Base-by-base conservation (phyloP, 495 filamentous ascomycete genomes). In the Letharia columbiana region DNA sequence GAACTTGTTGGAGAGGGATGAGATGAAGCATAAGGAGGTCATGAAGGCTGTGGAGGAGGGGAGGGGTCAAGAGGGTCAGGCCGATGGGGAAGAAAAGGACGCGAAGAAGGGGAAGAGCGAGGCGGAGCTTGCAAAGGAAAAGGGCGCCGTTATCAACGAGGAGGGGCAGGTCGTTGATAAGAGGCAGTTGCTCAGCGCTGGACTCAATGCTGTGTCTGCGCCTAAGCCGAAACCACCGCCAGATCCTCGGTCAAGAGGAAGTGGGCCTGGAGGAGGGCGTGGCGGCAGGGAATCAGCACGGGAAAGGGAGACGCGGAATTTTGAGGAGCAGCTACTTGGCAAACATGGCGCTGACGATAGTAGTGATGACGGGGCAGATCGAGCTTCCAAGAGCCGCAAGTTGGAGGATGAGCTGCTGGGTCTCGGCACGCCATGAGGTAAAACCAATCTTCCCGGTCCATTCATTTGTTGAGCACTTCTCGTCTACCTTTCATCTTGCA, bases 91-190 rank as follows among this genome's bases (percentile, higher is more conserved):
- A 10, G 73, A 63, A 5, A 71, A 72, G 20, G 74, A 72, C 40
- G 73, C 78, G 4, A 75, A 77, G 67, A 78, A 83, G 64, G 82
- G 82, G 59, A 90, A 91, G 77, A 83, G 83, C 2, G 90, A 88
- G 57, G 85, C 83, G 13, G 86, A 96, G 52, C 68, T 88, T 35
- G 90, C 90, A 4, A 82, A 80, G 58, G 88, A 96, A 69, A 76
- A 74, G 61, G 92, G 89, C 3, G 86, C 85, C 8, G 79, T 81
- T 18, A 83, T 96, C 66, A 98, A 97, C 71, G 94, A 98, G 68
- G 94, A 98, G 58, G 94, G 95, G 0, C 86, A 95, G 72, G 88
- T 98, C 6, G 89, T 96, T 28, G 94, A 98, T 72, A 97, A 96
- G 80, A 83, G 93, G 31, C 90, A 97, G 71, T 77, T 98, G 23